Evolutionary conservation across 148 eudicot genomes (phyloP).

Genomic region (Rhododendron henanense): DNA sequence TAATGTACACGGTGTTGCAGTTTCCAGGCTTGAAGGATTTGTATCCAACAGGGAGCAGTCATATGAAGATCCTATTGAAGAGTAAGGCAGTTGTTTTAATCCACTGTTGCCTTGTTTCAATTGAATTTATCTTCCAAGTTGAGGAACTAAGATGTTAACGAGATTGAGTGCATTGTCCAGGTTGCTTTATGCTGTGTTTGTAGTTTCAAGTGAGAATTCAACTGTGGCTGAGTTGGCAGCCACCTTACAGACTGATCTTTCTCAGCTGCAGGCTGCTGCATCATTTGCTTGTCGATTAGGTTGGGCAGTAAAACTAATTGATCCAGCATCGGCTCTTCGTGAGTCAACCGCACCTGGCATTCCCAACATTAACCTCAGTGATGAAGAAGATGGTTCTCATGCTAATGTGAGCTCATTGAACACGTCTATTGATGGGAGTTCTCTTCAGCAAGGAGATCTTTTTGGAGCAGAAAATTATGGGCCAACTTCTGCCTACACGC

Average conservation of each 20-base stretch:
- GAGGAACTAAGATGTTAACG: slow-evolving; percentile 6
- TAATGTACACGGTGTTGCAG: slow-evolving; percentile 54
- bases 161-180: slow-evolving; percentile 35
- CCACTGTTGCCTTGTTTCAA: slow-evolving; percentile 14
- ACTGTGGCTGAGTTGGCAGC: slow-evolving; percentile 92
- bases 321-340: slow-evolving; percentile 79
- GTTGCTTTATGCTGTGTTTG: slow-evolving; percentile 97
- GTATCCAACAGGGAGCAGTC: slow-evolving; percentile 97
- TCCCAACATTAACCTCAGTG: slow-evolving; percentile 45
- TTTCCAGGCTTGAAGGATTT: slow-evolving; percentile 98
- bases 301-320: slow-evolving; percentile 92
- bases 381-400: slow-evolving; percentile 69
- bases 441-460: slow-evolving; percentile 48
- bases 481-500: slow-evolving; percentile 50
- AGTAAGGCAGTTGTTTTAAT: slow-evolving; percentile 52
- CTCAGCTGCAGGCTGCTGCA: slow-evolving; percentile 48
- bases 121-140: slow-evolving; percentile 7
- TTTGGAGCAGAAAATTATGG: slow-evolving; percentile 50
- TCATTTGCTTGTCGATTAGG: slow-evolving; percentile 97
- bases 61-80: slow-evolving; percentile 98
- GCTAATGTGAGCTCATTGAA: slow-evolving; percentile 49
- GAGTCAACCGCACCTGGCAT: slow-evolving; percentile 51
- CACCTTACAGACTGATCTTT: slow-evolving; percentile 83
- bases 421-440: slow-evolving; percentile 40
- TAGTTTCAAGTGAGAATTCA: slow-evolving; percentile 95